A percentile compares a stretch with the other conserved stretches of the same genome.
Conservation (phyloP, 2,329 filamentous ascomycete species). For the Cladophialophora carrionii region DNA sequence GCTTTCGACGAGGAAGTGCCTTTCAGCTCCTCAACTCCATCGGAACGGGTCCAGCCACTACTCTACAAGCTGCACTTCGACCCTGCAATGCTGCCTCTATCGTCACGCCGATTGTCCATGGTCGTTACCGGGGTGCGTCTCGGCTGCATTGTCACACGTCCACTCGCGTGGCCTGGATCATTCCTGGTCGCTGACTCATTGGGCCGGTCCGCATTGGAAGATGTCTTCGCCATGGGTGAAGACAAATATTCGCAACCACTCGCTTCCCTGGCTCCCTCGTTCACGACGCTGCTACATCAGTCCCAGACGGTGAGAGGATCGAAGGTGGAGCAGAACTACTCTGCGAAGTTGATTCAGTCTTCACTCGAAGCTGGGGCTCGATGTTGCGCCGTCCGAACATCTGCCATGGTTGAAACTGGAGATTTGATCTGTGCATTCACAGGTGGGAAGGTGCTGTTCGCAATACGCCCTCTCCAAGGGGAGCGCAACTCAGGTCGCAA, state of each 20-base stretch:
- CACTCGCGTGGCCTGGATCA: slow-evolving; percentile 25
- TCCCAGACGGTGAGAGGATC: neutral
- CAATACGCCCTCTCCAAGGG: slow-evolving; percentile 13
- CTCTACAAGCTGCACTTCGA: slow-evolving; percentile 16
- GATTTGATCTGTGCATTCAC: slow-evolving; percentile 29
- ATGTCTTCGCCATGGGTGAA: neutral
- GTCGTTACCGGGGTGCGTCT: slow-evolving; percentile 22
- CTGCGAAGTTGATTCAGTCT: slow-evolving; percentile 14
- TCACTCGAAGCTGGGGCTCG: slow-evolving; percentile 10
- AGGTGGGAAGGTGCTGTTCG: slow-evolving; percentile 26
- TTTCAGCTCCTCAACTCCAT: neutral
- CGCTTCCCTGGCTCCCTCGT: slow-evolving; percentile 9
- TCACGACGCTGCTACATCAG: neutral
- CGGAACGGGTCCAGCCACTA: neutral
- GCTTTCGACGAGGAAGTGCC: slow-evolving; percentile 26
- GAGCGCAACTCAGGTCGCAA: neutral
- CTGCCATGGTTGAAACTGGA: slow-evolving; percentile 27
- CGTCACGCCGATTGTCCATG: slow-evolving; percentile 8
- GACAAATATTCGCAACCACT: slow-evolving; percentile 20
- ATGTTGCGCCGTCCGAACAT: slow-evolving; percentile 27
- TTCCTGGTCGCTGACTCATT: slow-evolving; percentile 25
- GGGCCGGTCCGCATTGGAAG: neutral
- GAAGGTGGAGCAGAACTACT: slow-evolving; percentile 6
- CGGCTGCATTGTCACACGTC: slow-evolving; percentile 24
- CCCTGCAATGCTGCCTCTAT: neutral